Percentiles rank a stretch among this genome's conserved stretches.
Conservation (phyloP, 2,329 filamentous ascomycete species). For the Orbilia blumenaviensis region DNA sequence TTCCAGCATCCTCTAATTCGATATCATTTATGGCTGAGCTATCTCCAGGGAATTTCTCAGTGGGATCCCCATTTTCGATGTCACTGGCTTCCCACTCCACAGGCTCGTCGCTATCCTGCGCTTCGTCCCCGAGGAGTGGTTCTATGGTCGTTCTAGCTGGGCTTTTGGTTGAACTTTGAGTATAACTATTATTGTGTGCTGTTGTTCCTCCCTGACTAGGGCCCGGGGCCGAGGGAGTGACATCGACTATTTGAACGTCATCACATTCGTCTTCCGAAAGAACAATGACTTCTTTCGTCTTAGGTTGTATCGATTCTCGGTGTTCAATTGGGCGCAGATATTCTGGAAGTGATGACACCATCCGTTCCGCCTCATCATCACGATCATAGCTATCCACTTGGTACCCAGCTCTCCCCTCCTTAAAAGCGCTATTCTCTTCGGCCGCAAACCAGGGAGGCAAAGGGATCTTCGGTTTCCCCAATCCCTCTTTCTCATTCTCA, state of each 20-base stretch:
- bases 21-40: constrained; percentile 37
- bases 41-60: not conserved
- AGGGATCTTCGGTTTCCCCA: constrained; percentile 68
- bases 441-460: constrained; percentile 56
- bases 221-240: not conserved
- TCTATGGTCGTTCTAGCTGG: not conserved
- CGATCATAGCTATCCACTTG: constrained; percentile 39
- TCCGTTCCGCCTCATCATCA: constrained; percentile 25
- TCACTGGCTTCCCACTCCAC: constrained; percentile 59
- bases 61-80: constrained; percentile 54
- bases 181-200: not conserved
- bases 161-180: not conserved
- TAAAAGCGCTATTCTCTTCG: constrained; percentile 32
- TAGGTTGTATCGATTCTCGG: constrained; percentile 30
- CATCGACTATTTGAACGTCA: constrained; percentile 38
- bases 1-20: constrained; percentile 57
- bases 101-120: constrained; percentile 46
- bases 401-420: constrained; percentile 24
- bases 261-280: constrained; percentile 40
- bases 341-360: constrained; percentile 9
- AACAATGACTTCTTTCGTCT: constrained; percentile 15
- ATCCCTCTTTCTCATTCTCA: constrained; percentile 64
- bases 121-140: not conserved
- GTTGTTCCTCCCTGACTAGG: not conserved
- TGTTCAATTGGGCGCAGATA: constrained; percentile 42